These are phyloP conservation scores for Pezicula radicicola DNA, from an alignment of 2,329 filamentous ascomycete genomes.

Conservation along the genomic window DNA sequence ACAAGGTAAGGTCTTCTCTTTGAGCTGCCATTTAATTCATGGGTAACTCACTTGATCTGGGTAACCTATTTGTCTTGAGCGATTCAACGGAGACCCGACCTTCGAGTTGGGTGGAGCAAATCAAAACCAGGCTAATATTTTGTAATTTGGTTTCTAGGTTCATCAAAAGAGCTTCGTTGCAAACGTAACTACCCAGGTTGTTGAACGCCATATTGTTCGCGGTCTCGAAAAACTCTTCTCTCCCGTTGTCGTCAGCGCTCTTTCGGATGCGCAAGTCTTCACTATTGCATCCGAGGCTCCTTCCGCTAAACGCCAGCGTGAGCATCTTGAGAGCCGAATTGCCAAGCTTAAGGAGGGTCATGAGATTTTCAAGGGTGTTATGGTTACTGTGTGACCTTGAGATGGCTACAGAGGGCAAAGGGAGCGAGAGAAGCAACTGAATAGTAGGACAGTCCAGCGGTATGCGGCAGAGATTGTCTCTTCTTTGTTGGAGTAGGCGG, in stretches of 20 bases:
- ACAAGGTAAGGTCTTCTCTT: conserved; percentile 22
- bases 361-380: conserved; percentile 22
- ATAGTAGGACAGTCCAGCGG: too few species aligned
- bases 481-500: too few species aligned
- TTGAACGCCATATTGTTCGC: conserved; percentile 30
- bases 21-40: neutral
- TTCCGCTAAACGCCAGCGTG: conserved; percentile 15
- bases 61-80: too few species aligned
- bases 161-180: conserved; percentile 29
- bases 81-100: neutral
- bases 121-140: neutral
- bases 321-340: conserved; percentile 22
- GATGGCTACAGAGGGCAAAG: too few species aligned
- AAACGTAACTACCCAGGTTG: conserved; percentile 30
- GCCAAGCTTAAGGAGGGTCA: conserved; percentile 25
- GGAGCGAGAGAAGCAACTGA: too few species aligned
- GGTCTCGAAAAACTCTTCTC: conserved; percentile 27
- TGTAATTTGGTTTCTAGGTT: conserved; percentile 18
- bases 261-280: conserved; percentile 19
- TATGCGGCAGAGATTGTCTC: too few species aligned
- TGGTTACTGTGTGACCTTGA: conserved; percentile 2
- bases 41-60: too few species aligned
- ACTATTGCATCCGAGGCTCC: conserved; percentile 25
- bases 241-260: conserved; percentile 18
- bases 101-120: neutral